Conservation (phyloP, 306 rosid genomes). For the Senna siamea region DNA sequence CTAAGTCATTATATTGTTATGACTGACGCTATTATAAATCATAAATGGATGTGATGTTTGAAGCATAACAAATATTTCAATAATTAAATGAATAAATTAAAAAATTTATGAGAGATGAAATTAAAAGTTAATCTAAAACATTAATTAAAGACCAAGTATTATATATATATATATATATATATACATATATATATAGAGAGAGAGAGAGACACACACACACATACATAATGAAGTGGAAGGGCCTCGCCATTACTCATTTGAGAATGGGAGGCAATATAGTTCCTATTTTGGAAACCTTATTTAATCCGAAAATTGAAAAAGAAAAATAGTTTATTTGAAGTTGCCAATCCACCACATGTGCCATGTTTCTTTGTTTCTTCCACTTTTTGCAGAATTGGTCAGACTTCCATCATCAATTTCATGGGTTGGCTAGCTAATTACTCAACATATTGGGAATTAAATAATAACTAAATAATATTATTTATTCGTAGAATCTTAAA, state of each 20-base stretch:
- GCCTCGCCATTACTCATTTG: not conserved
- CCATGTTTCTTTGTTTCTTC: slow-evolving; percentile 35
- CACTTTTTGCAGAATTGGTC: slow-evolving; percentile 7
- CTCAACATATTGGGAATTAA: not conserved
- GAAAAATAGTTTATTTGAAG: not conserved
- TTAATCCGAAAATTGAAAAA: not conserved
- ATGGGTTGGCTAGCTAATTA: not conserved
- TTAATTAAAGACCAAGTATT: too few species aligned
- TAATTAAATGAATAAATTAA: too few species aligned
- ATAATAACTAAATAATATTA: not conserved
- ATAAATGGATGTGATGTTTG: too few species aligned
- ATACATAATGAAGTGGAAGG: not conserved
- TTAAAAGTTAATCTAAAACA: too few species aligned
- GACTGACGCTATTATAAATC: too few species aligned
- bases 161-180: too few species aligned
- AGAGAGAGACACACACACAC: too few species aligned
- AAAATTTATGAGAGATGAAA: too few species aligned
- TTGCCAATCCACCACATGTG: slow-evolving; percentile 26
- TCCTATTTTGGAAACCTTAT: slow-evolving; percentile 37
- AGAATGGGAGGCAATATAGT: not conserved
- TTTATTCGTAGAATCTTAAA: too few species aligned
- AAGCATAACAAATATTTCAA: too few species aligned
- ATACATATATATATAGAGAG: too few species aligned
- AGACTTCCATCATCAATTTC: not conserved
- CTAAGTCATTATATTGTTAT: too few species aligned